A percentile compares a stretch with the other conserved stretches of the same genome.
Evolutionary conservation across 192 early-diverging fungal genomes (phyloP).

Genomic region (Rhizoclosmatium sp.): DNA sequence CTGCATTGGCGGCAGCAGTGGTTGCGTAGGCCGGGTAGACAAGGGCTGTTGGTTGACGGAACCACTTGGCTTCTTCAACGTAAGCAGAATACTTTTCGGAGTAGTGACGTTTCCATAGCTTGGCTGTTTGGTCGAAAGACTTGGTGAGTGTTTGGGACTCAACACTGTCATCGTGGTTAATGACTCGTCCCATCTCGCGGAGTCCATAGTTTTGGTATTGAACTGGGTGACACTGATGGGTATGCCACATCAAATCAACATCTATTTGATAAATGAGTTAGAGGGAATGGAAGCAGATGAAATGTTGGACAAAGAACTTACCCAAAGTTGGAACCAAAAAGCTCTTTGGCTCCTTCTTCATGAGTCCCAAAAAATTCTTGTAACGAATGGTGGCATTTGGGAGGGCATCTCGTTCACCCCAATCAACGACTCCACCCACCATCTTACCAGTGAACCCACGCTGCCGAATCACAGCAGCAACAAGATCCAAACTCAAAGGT

Average conservation of each 20-base stretch:
- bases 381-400: constrained; percentile 51
- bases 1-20: neutral
- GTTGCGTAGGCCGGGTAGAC: constrained; percentile 34
- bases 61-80: neutral
- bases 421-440: constrained; percentile 47
- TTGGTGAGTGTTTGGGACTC: constrained; percentile 44
- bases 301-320: neutral
- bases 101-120: constrained; percentile 59
- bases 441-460: constrained; percentile 60
- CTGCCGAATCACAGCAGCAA: constrained; percentile 60
- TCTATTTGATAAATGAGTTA: constrained; percentile 34
- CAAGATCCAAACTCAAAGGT: constrained; percentile 55
- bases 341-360: constrained; percentile 39
- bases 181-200: constrained; percentile 50
- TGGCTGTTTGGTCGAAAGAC: constrained; percentile 53
- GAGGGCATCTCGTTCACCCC: constrained; percentile 37
- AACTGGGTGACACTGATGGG: constrained; percentile 64
- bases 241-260: constrained; percentile 76
- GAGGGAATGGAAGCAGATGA: neutral
- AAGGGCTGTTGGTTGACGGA: neutral
- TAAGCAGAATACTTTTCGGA: constrained; percentile 36
- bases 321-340: constrained; percentile 67
- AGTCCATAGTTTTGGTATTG: constrained; percentile 64
- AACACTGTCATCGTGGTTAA: constrained; percentile 75
- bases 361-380: constrained; percentile 57